Evolutionary conservation across 192 early-diverging fungal genomes (phyloP).

Genomic region (Coemansia pectinata): DNA sequence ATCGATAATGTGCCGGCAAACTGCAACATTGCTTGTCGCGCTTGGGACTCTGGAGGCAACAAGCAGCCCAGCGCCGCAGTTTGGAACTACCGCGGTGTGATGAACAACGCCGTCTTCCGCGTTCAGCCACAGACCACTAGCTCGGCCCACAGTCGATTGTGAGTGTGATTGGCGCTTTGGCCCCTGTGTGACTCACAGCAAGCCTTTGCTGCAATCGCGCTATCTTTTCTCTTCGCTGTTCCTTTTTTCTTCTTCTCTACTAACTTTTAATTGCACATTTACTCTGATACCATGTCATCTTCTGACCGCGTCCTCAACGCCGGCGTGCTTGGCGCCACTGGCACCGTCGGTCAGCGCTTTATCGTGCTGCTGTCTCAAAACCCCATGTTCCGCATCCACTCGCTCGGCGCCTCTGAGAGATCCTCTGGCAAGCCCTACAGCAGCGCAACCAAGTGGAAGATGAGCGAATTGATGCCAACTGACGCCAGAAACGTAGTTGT

Average conservation of each 20-base stretch:
- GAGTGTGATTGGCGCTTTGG: not conserved
- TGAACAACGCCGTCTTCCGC: constrained; percentile 70
- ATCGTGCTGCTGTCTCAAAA: constrained; percentile 85
- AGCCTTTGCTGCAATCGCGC: too few species aligned
- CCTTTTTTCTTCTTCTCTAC: not conserved
- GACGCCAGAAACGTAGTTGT: constrained; percentile 62
- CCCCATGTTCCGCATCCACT: constrained; percentile 83
- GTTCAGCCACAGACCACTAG: constrained; percentile 21
- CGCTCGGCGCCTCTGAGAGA: constrained; percentile 86
- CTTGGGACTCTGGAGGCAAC: constrained; percentile 85
- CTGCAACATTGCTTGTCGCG: constrained; percentile 69
- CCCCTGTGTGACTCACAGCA: not conserved
- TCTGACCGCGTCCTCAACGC: constrained; percentile 59
- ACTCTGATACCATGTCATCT: constrained; percentile 13
- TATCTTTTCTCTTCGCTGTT: not conserved
- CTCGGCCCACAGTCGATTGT: constrained; percentile 15
- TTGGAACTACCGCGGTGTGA: constrained; percentile 80
- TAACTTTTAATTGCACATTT: not conserved
- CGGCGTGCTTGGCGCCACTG: constrained; percentile 95
- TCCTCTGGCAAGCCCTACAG: constrained; percentile 86
- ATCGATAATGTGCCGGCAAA: constrained; percentile 46
- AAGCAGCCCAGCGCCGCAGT: constrained; percentile 77
- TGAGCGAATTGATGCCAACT: constrained; percentile 72
- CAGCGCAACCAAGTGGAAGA: constrained; percentile 87
- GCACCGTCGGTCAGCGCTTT: constrained; percentile 98